phyloP scores from a whole-genome alignment of 2,329 filamentous ascomycete species.

The Plectosphaerella cucumerina region DNA sequence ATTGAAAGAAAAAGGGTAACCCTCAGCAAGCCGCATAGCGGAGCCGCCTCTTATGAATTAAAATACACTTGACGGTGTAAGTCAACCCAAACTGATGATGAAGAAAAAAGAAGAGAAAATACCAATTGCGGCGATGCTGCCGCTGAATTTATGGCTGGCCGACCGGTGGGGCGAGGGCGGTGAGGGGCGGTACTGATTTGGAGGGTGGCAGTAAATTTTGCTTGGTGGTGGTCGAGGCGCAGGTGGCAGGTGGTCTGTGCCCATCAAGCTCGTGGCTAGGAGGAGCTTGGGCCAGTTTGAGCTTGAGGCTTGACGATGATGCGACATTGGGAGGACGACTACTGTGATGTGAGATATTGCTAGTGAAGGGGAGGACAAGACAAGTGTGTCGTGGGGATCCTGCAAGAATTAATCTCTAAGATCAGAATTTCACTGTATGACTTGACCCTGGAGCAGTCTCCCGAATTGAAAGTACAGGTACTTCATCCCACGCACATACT shows the following conservation, averaged over 20 bases:
- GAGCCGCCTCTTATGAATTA: constrained; percentile 42
- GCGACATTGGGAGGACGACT: too few relatives aligned
- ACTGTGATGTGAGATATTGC: background rate
- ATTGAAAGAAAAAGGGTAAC: constrained; percentile 38
- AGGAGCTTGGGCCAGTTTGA: background rate
- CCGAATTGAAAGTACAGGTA: too few relatives aligned
- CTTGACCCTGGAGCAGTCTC: too few relatives aligned
- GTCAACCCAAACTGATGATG: constrained; percentile 42
- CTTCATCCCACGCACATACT: background rate
- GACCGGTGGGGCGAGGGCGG: background rate
- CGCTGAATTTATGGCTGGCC: constrained; percentile 8
- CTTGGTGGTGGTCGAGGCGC: too few relatives aligned
- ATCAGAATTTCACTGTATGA: too few relatives aligned
- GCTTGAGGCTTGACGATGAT: background rate
- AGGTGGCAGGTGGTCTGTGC: background rate
- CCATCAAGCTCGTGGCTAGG: background rate
- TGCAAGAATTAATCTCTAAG: too few relatives aligned
- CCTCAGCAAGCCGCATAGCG: constrained; percentile 52
- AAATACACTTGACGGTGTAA: constrained; percentile 49
- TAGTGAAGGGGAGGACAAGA: background rate
- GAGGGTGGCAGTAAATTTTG: background rate
- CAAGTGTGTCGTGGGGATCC: background rate
- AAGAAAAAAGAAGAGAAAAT: constrained; percentile 23
- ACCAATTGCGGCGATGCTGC: constrained; percentile 1
- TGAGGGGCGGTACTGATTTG: constrained; percentile 5